Base-by-base conservation (phyloP, 768 basidiomycete genomes). In the Tricholoma furcatifolium region DNA sequence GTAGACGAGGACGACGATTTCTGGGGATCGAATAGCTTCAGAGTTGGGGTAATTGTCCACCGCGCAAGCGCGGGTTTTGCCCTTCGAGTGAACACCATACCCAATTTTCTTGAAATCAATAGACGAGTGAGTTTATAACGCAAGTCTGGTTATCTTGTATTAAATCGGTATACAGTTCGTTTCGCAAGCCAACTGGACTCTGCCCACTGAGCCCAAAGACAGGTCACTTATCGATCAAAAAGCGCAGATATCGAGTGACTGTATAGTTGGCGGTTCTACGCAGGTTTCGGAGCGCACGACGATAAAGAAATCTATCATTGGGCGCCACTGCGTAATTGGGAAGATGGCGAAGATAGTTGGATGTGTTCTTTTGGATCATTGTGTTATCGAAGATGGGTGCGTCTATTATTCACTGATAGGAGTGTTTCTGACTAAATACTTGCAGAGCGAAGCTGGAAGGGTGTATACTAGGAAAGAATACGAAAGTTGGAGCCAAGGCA, bases 331-430 rank as follows among this genome's bases (percentile, higher is more conserved):
- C 59, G 71, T 84, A 14, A 87, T 95, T 48, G 92, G 92, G 2
- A 87, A 83, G 66, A 87, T 87, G 76, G 88, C 81, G n/a, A 91
- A 84, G 67, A 83, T 98, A 43, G 77, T 76, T 2, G 88, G 90
- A 10, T 94, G 89, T 59, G 80, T 96, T 6, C 66, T 98, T 20
- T 76, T 94, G 58, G 95, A 97, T 63, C 93, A 96, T 62, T 95
- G 93, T 60, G 79, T 90, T 4, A 72, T 98, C 11, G 88, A 81
- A 39, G 93, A 96, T 53, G 92, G 93, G 94, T 93, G 57, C 63
- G 83, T 64, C 6, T 49, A 6, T 15, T n/a, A n/a, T n/a, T n/a
- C n/a, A n/a, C n/a, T 5, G 17, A 15, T 39, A 48, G 4, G 34
- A 47, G 18, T 43, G 6, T 50, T 39, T 30, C 51, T 42, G 53